Conservation (phyloP, 176 grass and related monocot species). For the Oryza meyeriana region DNA sequence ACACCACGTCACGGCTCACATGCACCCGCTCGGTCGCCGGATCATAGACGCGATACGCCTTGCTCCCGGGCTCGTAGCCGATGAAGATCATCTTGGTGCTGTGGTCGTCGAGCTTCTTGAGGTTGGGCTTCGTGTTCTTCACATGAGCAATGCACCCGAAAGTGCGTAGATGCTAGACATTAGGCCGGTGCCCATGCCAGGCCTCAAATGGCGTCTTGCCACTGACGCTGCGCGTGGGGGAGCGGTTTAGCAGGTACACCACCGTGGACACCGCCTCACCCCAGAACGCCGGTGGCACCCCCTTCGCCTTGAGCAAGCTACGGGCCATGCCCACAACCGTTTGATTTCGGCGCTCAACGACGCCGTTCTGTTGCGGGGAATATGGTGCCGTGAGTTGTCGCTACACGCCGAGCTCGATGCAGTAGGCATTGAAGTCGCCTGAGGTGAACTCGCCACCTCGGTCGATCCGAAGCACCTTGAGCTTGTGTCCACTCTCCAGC, state of each 20-base stretch:
- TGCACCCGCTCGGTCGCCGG: too few species aligned
- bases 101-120: not conserved
- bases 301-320: not conserved
- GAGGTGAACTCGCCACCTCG: too few species aligned
- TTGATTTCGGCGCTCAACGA: not conserved
- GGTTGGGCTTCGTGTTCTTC: not conserved
- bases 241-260: not conserved
- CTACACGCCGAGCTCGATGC: too few species aligned
- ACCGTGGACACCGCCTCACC: not conserved
- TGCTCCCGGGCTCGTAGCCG: not conserved
- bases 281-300: fast-evolving
- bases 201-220: not conserved
- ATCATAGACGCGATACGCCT: too few species aligned
- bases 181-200: fast-evolving
- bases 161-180: not conserved
- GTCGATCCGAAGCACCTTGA: too few species aligned
- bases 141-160: not conserved
- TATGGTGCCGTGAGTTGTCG: too few species aligned
- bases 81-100: not conserved
- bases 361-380: not conserved
- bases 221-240: fast-evolving
- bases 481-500: too few species aligned
- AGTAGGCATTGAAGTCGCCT: too few species aligned
- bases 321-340: too few species aligned
- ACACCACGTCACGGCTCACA: too few species aligned